Conservation (phyloP, 2,329 filamentous ascomycete species). For the Trichothecium sympodiale region DNA sequence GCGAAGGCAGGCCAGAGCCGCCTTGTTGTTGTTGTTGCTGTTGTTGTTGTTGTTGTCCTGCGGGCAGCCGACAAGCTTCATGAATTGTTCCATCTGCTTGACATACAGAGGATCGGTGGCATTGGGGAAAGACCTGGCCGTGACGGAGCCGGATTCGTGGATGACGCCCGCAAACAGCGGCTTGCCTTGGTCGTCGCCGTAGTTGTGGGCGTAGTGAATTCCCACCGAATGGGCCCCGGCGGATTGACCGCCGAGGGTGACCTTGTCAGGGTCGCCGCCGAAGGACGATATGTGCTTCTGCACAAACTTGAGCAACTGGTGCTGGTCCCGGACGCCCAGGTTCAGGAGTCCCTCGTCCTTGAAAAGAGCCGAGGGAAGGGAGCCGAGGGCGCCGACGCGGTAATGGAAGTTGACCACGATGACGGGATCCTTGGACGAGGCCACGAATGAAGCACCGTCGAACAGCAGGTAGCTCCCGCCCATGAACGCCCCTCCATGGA, state of each 20-base stretch:
- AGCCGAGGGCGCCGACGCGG: conserved; percentile 24
- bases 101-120: conserved; percentile 20
- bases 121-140: conserved; percentile 23
- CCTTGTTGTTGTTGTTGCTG: conserved; percentile 14
- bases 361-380: conserved; percentile 29
- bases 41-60: conserved; percentile 13
- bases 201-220: conserved; percentile 27
- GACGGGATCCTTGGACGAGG: conserved; percentile 23
- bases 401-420: conserved; percentile 34
- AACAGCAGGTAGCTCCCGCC: conserved; percentile 20
- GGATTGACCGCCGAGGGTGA: conserved; percentile 44
- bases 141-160: conserved; percentile 25
- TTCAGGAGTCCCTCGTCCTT: conserved; percentile 31
- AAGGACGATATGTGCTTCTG: conserved; percentile 40
- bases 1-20: conserved; percentile 26
- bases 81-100: conserved; percentile 18
- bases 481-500: conserved; percentile 26
- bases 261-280: conserved; percentile 37
- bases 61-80: conserved; percentile 16
- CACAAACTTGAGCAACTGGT: conserved; percentile 40
- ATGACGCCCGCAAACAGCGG: conserved; percentile 22
- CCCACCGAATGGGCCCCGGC: conserved; percentile 34
- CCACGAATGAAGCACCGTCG: conserved; percentile 21
- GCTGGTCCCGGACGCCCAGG: conserved; percentile 41
- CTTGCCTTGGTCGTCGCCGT: conserved; percentile 14